These are phyloP conservation scores for Angomonas ambiguus DNA, from an alignment of 208 protist species.

Conservation along the genomic window DNA sequence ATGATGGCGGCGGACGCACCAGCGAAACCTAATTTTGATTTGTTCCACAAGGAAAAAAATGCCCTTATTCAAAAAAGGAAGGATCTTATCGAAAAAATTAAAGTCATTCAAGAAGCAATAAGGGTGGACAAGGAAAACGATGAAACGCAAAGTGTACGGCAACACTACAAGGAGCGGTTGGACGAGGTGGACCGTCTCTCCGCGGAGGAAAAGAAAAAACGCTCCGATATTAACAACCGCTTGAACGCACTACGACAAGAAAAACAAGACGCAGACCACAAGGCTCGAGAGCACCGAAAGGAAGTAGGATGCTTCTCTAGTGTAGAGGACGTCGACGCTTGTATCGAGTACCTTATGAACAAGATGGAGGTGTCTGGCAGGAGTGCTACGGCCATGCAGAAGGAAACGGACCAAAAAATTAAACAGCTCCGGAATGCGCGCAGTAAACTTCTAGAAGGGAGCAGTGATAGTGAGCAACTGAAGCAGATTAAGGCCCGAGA, in stretches of 20 bases:
- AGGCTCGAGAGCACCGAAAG: constrained; percentile 42
- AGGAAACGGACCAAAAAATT: not conserved
- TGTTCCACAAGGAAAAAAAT: constrained; percentile 35
- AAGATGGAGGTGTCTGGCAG: constrained; percentile 51
- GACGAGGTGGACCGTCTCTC: constrained; percentile 50
- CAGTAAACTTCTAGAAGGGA: not conserved
- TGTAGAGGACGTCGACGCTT: constrained; percentile 65
- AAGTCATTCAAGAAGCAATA: constrained; percentile 47
- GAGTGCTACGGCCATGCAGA: not conserved
- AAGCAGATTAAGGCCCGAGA: not conserved
- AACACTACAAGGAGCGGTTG: constrained; percentile 35
- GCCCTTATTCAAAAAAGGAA: constrained; percentile 41
- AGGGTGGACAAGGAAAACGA: constrained; percentile 29
- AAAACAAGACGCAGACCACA: constrained; percentile 36
- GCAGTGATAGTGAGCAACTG: not conserved
- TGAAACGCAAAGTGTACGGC: constrained; percentile 29
- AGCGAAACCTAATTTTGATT: constrained; percentile 32
- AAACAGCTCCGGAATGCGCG: not conserved
- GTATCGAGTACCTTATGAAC: constrained; percentile 53
- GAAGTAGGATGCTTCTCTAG: constrained; percentile 63
- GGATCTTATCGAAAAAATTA: constrained; percentile 46
- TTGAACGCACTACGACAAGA: constrained; percentile 54
- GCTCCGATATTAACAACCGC: constrained; percentile 50
- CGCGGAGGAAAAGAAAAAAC: constrained; percentile 42
- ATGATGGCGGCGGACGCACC: constrained; percentile 54